Conservation (phyloP, 1,139 yeast species). For the Kluyveromyces sp. region DNA sequence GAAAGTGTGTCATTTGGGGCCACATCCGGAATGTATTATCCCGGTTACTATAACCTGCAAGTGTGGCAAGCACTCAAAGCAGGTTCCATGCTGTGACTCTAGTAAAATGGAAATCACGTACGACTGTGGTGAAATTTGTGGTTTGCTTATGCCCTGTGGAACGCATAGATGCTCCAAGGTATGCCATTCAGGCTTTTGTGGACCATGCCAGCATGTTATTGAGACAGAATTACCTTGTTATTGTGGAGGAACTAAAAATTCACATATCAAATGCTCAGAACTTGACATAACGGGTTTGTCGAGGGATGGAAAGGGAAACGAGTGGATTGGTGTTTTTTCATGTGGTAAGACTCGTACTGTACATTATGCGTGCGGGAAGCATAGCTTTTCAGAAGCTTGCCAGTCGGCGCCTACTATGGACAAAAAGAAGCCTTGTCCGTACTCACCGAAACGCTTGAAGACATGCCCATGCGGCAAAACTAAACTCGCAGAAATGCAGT, state of each 20-base stretch:
- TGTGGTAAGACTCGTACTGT: constrained; percentile 50
- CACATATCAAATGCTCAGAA: constrained; percentile 45
- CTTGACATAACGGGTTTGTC: constrained; percentile 31
- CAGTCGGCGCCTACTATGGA: constrained; percentile 41
- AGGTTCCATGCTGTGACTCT: constrained; percentile 71
- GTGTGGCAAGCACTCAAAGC: constrained; percentile 65
- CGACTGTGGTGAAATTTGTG: constrained; percentile 60
- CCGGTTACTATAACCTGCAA: constrained; percentile 67
- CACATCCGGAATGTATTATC: constrained; percentile 74
- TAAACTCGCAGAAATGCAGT: constrained; percentile 33
- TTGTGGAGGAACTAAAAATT: constrained; percentile 52
- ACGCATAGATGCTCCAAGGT: constrained; percentile 51
- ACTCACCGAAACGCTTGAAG: constrained; percentile 49
- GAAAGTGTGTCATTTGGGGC: constrained; percentile 80
- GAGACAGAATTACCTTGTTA: constrained; percentile 46
- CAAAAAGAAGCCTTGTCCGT: constrained; percentile 47
- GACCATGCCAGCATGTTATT: constrained; percentile 48
- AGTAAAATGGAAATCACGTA: constrained; percentile 42
- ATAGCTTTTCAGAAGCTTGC: constrained; percentile 53
- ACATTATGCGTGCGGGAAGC: constrained; percentile 60
- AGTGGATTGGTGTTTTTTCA: constrained; percentile 57
- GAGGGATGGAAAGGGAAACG: constrained; percentile 22
- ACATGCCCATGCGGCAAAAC: constrained; percentile 76
- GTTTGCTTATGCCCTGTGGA: constrained; percentile 59
- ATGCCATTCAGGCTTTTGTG: constrained; percentile 79